Evolutionary conservation across 306 rosid genomes (phyloP).

Genomic region (Medicago ruthenica): DNA sequence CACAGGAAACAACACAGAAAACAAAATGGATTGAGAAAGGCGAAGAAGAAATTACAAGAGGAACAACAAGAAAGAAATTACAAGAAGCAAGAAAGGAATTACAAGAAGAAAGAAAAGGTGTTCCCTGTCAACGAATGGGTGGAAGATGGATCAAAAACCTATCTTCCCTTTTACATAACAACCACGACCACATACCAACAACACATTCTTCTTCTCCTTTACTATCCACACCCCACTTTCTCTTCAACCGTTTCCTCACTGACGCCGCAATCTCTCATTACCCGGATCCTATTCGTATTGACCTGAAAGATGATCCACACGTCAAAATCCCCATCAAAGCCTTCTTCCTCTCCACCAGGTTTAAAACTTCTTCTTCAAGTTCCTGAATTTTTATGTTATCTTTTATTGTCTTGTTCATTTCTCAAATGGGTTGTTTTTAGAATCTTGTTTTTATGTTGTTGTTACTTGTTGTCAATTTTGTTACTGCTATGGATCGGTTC

Average conservation of each 20-base stretch:
- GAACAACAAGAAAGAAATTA: background rate
- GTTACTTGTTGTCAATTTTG: background rate
- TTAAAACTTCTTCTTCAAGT: background rate
- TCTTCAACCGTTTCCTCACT: slow-evolving; percentile 39
- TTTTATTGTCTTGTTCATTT: background rate
- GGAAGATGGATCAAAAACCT: slow-evolving; percentile 82
- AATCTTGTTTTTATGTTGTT: background rate
- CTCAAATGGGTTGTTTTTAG: slow-evolving; percentile 25
- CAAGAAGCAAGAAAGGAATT: no score
- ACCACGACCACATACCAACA: slow-evolving; percentile 40
- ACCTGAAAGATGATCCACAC: slow-evolving; percentile 44
- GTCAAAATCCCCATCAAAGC: slow-evolving; percentile 84
- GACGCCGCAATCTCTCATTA: slow-evolving; percentile 64
- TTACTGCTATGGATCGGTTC: background rate
- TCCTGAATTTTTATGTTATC: background rate
- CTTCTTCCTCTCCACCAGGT: slow-evolving; percentile 90
- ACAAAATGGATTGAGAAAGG: background rate
- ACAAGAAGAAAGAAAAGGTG: background rate
- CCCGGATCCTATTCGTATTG: slow-evolving; percentile 33
- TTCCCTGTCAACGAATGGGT: slow-evolving; percentile 64
- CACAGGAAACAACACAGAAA: background rate
- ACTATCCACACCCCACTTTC: slow-evolving; percentile 46
- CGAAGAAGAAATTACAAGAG: background rate
- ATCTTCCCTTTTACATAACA: slow-evolving; percentile 51
- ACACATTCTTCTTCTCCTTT: slow-evolving; percentile 28